phyloP scores from a whole-genome alignment of 495 filamentous ascomycete genomes.

The Talaromyces proteolyticus region DNA sequence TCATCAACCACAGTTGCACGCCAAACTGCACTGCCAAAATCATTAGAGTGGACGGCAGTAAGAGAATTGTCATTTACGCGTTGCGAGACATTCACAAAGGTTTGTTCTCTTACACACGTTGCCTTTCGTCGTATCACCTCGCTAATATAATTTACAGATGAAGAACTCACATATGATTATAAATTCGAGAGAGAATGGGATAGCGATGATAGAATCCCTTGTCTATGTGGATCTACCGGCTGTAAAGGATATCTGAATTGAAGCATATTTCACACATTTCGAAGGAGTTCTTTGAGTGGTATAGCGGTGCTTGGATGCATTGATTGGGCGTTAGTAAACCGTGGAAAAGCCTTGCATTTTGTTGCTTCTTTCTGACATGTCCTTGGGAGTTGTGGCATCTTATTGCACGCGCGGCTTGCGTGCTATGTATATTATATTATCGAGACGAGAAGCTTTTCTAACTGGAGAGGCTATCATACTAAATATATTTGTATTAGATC shows the following conservation, averaged over 20 bases:
- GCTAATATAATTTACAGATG: slow-evolving; percentile 62
- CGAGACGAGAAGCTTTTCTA: too few relatives aligned
- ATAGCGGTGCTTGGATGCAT: slow-evolving; percentile 3
- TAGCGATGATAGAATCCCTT: slow-evolving; percentile 91
- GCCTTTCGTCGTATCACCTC: neutral
- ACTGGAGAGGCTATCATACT: too few relatives aligned
- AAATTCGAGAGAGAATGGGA: slow-evolving; percentile 98
- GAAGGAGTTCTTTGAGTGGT: neutral
- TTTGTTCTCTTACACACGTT: slow-evolving; percentile 43
- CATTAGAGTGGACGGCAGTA: slow-evolving; percentile 98
- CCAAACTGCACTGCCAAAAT: slow-evolving; percentile 99
- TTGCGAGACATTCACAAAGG: slow-evolving; percentile 89
- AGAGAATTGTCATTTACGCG: slow-evolving; percentile 98
- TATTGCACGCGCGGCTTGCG: neutral
- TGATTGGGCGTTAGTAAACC: neutral
- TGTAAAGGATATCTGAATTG: slow-evolving; percentile 99
- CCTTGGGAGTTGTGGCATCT: slow-evolving; percentile 1
- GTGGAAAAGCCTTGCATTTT: neutral
- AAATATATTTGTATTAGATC: too few relatives aligned
- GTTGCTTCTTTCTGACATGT: neutral
- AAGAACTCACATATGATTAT: slow-evolving; percentile 99
- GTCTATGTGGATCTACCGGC: slow-evolving; percentile 87
- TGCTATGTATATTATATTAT: slow-evolving; percentile 6
- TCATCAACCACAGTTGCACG: slow-evolving; percentile 98
- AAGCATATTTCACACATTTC: slow-evolving; percentile 11